phyloP scores from a whole-genome alignment of 1,284 basidiomycete genomes.

The Spongiforma sp. region DNA sequence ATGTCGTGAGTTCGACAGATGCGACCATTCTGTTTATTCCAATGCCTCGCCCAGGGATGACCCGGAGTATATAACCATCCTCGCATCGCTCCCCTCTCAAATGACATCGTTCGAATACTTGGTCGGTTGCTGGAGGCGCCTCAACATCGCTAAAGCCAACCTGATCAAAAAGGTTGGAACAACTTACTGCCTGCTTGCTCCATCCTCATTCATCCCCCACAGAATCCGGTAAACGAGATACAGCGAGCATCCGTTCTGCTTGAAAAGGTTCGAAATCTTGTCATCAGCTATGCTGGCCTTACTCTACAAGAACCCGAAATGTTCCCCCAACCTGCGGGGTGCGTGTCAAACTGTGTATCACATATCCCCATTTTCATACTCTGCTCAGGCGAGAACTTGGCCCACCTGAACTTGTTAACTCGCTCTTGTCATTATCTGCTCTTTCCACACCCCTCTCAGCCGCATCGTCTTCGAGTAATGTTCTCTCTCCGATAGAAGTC shows the following conservation, averaged over 20 bases:
- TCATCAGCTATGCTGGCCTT: slow-evolving; percentile 92
- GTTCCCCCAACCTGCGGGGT: slow-evolving; percentile 89
- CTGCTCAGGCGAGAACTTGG: slow-evolving; percentile 67
- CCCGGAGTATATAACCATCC: slow-evolving; percentile 75
- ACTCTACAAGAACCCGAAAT: slow-evolving; percentile 92
- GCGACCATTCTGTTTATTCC: neutral
- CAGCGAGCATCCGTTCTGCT: slow-evolving; percentile 65
- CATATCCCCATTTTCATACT: slow-evolving; percentile 10
- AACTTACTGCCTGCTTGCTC: neutral
- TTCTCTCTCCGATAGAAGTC: slow-evolving; percentile 59
- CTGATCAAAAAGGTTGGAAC: slow-evolving; percentile 63
- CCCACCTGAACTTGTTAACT: slow-evolving; percentile 74
- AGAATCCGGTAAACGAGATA: slow-evolving; percentile 66
- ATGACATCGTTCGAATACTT: slow-evolving; percentile 94
- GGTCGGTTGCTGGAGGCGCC: slow-evolving; percentile 88
- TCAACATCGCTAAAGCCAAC: slow-evolving; percentile 62
- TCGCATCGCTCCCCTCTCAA: slow-evolving; percentile 78
- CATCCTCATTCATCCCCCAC: slow-evolving; percentile 5
- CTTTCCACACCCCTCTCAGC: slow-evolving; percentile 57
- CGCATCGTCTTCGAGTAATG: slow-evolving; percentile 20
- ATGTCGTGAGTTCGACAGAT: slow-evolving; percentile 65
- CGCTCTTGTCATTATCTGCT: slow-evolving; percentile 74
- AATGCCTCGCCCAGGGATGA: slow-evolving; percentile 64
- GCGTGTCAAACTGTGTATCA: slow-evolving; percentile 36
- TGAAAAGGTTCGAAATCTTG: slow-evolving; percentile 77